Evolutionary conservation across 352 stramenopile species (phyloP), one percentile per base, ranked within the genome.

Genomic region (Pythium vanterpoolii): DNA sequence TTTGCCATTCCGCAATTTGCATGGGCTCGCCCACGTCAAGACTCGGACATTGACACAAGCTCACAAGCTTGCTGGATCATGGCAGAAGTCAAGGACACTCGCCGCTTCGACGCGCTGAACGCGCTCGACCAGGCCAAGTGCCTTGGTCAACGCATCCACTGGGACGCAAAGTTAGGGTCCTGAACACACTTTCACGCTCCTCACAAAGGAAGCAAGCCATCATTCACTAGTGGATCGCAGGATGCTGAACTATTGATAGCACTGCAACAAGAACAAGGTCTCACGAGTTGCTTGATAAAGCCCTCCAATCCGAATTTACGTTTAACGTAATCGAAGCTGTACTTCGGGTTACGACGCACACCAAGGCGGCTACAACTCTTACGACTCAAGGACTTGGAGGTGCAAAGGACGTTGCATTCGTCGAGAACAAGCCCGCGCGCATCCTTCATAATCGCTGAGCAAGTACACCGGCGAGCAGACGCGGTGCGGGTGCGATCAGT

Each of bases 91-190:
- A 61, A 51, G 23, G 44, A 52, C 24, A 44, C 16, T 13, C 47
- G 24, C 21, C 55, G 55, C 45, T 53, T 49, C 33, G 55, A 62
- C 18, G 55, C 69, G 42, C 34, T 61, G 36, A 65, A 45, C 38
- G 71, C 71, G 14, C 68, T 82, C 23, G 71, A 82, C 58, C 71
- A 75, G 33, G 68, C 73, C 65, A 73, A 79, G 68, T 79, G n/a
- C n/a, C n/a, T n/a, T n/a, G n/a, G n/a, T n/a, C n/a, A n/a, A n/a
- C n/a, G n/a, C n/a, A n/a, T n/a, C n/a, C n/a, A n/a, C n/a, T n/a
- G n/a, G n/a, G n/a, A n/a, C n/a, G n/a, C n/a, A n/a, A n/a, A n/a
- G n/a, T n/a, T n/a, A n/a, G n/a, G n/a, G n/a, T n/a, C n/a, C n/a
- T n/a, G n/a, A n/a, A n/a, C n/a, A n/a, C n/a, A n/a, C n/a, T n/a